These are phyloP conservation scores for Pythium monospermum DNA, from an alignment of 352 stramenopile genomes.

Conservation along the genomic window DNA sequence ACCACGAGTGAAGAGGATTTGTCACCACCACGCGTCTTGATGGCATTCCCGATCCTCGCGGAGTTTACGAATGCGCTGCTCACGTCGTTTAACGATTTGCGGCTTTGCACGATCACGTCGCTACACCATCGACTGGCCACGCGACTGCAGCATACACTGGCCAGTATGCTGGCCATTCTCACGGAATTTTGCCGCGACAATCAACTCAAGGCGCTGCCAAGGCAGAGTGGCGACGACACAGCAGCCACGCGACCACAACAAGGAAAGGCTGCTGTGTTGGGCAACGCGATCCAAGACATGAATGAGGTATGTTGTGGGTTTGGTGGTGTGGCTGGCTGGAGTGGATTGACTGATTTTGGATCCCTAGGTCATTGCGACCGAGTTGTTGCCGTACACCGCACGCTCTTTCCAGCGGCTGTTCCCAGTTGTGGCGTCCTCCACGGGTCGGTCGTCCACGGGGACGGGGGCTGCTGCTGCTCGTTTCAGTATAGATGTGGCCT, in stretches of 20 bases:
- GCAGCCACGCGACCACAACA: conserved; percentile 16
- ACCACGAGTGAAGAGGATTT: conserved; percentile 37
- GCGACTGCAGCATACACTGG: conserved; percentile 51
- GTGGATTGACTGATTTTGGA: not conserved
- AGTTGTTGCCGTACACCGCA: conserved; percentile 63
- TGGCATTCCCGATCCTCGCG: conserved; percentile 82
- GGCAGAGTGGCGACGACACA: not conserved
- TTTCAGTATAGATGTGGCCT: not conserved
- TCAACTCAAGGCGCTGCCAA: conserved; percentile 25
- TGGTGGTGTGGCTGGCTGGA: conserved; percentile 1
- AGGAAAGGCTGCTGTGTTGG: conserved; percentile 27
- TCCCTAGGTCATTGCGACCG: conserved; percentile 43
- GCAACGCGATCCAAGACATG: conserved; percentile 47
- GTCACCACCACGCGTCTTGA: conserved; percentile 68
- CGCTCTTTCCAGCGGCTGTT: conserved; percentile 75
- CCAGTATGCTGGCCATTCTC: conserved; percentile 43
- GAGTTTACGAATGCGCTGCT: conserved; percentile 83
- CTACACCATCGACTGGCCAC: conserved; percentile 50
- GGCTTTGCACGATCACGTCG: conserved; percentile 63
- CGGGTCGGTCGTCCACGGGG: conserved; percentile 14
- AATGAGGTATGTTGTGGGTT: conserved; percentile 32
- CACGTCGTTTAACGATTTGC: conserved; percentile 80
- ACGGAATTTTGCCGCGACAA: conserved; percentile 55
- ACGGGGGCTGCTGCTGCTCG: conserved; percentile 15
- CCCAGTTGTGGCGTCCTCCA: conserved; percentile 5